These are phyloP conservation scores for Daldinia sp. DNA, from an alignment of 2,329 filamentous ascomycete species.

Conservation along the genomic window DNA sequence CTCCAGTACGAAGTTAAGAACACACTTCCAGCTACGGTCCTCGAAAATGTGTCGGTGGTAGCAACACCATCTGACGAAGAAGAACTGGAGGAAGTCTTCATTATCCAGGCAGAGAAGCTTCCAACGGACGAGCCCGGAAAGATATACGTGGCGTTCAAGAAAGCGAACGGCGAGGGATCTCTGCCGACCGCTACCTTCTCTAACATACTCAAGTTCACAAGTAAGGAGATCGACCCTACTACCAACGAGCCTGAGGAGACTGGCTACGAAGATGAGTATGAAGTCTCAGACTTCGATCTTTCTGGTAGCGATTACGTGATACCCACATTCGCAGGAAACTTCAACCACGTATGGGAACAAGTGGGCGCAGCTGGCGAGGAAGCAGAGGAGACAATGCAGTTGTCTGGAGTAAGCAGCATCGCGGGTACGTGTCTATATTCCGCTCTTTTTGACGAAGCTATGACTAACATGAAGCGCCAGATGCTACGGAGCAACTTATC, in stretches of 20 bases:
- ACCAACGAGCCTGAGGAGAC: slow-evolving; percentile 91
- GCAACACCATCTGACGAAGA: slow-evolving; percentile 85
- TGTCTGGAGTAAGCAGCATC: slow-evolving; percentile 91
- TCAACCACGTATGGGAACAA: slow-evolving; percentile 95
- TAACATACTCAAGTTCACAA: slow-evolving; percentile 95
- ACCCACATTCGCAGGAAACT: slow-evolving; percentile 93
- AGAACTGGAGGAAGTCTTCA: slow-evolving; percentile 89
- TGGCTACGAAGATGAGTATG: slow-evolving; percentile 98
- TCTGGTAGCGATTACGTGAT: slow-evolving; percentile 93
- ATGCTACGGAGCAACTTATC: slow-evolving; percentile 91
- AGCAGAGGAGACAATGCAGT: slow-evolving; percentile 88
- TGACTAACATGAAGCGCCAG: slow-evolving; percentile 54
- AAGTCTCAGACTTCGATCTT: slow-evolving; percentile 93
- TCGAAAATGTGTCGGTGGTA: slow-evolving; percentile 89
- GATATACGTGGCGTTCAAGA: slow-evolving; percentile 95
- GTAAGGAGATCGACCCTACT: slow-evolving; percentile 96
- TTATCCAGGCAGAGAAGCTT: slow-evolving; percentile 87
- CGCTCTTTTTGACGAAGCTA: neutral
- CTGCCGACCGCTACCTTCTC: slow-evolving; percentile 86
- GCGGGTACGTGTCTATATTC: slow-evolving; percentile 72
- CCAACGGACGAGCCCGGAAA: slow-evolving; percentile 88
- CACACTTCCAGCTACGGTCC: slow-evolving; percentile 88
- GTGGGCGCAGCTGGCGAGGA: slow-evolving; percentile 90
- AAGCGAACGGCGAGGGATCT: slow-evolving; percentile 78
- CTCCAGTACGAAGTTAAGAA: slow-evolving; percentile 98